phyloP scores from a whole-genome alignment of 305 asterid genomes.

The Striga hermonthica region DNA sequence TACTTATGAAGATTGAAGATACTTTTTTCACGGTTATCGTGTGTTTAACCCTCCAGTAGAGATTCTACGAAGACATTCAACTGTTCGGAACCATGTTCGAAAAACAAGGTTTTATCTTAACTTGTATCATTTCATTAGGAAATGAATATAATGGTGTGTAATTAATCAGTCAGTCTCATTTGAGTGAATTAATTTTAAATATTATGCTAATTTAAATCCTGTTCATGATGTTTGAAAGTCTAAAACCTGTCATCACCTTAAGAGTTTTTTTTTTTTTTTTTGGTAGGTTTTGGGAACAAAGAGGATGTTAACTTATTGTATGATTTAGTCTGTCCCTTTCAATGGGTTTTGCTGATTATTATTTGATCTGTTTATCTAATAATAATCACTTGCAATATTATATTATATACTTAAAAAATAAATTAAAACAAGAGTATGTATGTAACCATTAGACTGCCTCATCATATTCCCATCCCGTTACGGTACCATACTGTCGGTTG shows the following conservation, averaged over 20 bases:
- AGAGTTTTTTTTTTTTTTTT: no score
- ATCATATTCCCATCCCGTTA: no score
- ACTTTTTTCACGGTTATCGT: no score
- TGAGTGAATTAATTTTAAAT: no score
- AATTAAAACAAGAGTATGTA: no score
- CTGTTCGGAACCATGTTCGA: background rate
- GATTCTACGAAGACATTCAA: background rate
- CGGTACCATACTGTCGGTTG: no score
- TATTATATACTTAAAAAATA: no score
- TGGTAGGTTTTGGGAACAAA: no score
- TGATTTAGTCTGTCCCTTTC: constrained; percentile 41
- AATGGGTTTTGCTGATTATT: constrained; percentile 18
- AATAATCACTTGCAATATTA: constrained; percentile 18
- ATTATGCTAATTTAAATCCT: background rate
- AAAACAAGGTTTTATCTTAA: background rate
- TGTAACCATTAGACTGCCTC: no score
- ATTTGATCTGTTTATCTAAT: constrained; percentile 6
- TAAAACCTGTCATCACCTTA: background rate
- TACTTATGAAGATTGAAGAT: no score
- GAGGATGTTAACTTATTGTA: constrained; percentile 36
- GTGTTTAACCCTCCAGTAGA: background rate
- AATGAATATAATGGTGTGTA: background rate
- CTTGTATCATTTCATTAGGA: background rate
- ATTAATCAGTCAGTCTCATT: background rate
- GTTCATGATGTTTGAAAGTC: constrained; percentile 12